Evolutionary conservation across 164 flowering plant species (phyloP).

Genomic region (Nelumbo lutea): DNA sequence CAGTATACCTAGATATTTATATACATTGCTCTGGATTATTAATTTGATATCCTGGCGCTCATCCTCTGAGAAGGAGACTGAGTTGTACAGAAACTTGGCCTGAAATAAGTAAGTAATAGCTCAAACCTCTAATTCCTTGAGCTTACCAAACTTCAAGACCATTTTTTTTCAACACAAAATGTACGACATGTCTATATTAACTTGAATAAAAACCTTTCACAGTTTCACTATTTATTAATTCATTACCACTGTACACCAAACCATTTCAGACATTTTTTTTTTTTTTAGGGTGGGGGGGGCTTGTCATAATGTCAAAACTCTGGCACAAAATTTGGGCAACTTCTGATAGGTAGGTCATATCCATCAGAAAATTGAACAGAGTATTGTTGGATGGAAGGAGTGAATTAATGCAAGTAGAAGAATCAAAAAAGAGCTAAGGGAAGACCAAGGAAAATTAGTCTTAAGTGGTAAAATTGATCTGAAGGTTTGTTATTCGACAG

Average conservation of each 20-base stretch:
- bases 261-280: neutral
- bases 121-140: neutral
- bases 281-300: too few relatives aligned
- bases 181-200: neutral
- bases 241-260: neutral
- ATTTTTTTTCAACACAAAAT: neutral
- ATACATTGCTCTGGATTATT: constrained; percentile 80
- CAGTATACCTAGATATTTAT: constrained; percentile 79
- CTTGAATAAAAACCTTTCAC: neutral
- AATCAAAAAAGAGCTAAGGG: too few relatives aligned
- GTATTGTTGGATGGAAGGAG: too few relatives aligned
- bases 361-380: too few relatives aligned
- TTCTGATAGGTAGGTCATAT: too few relatives aligned
- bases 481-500: too few relatives aligned
- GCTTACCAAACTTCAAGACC: neutral
- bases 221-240: neutral
- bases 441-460: too few relatives aligned
- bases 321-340: too few relatives aligned
- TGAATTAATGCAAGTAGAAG: too few relatives aligned
- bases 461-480: too few relatives aligned
- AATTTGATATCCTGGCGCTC: constrained; percentile 76
- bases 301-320: too few relatives aligned
- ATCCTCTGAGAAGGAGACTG: constrained; percentile 62
- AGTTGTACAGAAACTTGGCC: constrained; percentile 88
- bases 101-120: constrained; percentile 23